Percentiles rank a stretch among this genome's conserved stretches.
Conservation (phyloP, 139 green algal genomes). For the Chlorella sorokiniana region DNA sequence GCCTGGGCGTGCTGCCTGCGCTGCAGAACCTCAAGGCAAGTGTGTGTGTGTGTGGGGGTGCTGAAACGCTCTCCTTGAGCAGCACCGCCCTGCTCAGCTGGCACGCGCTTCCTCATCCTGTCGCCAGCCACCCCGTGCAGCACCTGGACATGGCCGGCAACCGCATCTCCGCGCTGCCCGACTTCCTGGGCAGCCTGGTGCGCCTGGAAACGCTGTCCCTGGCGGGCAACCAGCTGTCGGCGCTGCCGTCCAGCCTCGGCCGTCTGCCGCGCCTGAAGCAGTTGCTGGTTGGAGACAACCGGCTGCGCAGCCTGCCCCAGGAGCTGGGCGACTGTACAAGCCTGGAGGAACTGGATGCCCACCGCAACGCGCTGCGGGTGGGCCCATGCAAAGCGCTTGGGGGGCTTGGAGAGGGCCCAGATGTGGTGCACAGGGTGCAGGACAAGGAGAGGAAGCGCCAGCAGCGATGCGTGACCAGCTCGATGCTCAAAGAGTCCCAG, state of each 20-base stretch:
- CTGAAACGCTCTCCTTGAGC: too few relatives aligned
- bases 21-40: conserved; percentile 30
- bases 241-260: conserved; percentile 49
- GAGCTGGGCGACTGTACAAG: conserved; percentile 33
- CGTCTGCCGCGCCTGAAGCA: conserved; percentile 40
- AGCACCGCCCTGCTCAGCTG: background rate
- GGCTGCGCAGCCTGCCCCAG: conserved; percentile 29
- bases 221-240: conserved; percentile 49
- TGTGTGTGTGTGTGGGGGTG: too few relatives aligned
- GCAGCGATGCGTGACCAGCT: background rate
- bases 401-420: background rate
- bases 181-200: conserved; percentile 40
- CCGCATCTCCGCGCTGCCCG: conserved; percentile 47
- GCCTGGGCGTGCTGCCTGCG: background rate
- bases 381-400: background rate
- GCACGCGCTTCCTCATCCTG: too few relatives aligned
- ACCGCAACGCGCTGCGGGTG: conserved; percentile 47
- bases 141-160: conserved; percentile 50
- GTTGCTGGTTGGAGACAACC: conserved; percentile 43
- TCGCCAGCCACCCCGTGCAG: too few relatives aligned
- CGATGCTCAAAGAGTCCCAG: background rate
- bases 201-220: conserved; percentile 57
- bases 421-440: too few relatives aligned
- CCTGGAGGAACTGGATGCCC: conserved; percentile 56
- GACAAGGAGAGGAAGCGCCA: background rate